Base-by-base conservation (phyloP, 352 stramenopile species). In the Phytophthora gonapodyides region DNA sequence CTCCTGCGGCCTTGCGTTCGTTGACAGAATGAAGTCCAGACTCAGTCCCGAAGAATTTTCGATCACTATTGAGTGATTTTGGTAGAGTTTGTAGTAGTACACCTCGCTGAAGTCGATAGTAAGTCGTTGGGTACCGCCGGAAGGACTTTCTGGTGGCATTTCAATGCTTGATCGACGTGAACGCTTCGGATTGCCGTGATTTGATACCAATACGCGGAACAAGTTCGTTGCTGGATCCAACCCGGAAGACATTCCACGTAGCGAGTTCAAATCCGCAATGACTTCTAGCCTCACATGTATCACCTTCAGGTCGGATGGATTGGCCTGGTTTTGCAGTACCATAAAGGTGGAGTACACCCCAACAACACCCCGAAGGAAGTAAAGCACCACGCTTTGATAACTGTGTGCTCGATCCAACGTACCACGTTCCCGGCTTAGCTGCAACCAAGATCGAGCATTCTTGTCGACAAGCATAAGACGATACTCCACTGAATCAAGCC, bases 41-140 rank as follows among this genome's bases (percentile, higher is more conserved):
- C 72, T 86, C 61, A 96, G 62, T n/a, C 80, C 78, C 19, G 84
- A 94, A 19, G 84, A 87, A 44, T 96, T 96, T 54, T 96, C 87
- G 16, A 96, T 87, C 64, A 96, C 80, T 33, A 96, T 91, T 31
- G 87, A 96, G 72, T 96, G 87, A 47, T 96, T 96, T 57, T 94
- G 87, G 49, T 96, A 96, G 3, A 94, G 60, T 57, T 96, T 94
- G 78, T 94, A 76, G 51, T 94, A 96, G 58, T 92, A 96, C 3
- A 96, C 83, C 46, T 96, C 84, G 24, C 80, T 88, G 68, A 89
- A 93, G 57, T 96, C 87, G 33, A 96, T 89, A 43, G 87, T 72
- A 8, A 94, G 64, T 31, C 73, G 63, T 61, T 59, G 54, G 19
- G 35, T 42, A 67, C 65, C 59, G 17, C 59, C 38, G 19, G 37